These are phyloP conservation scores for Phaeophleospora eucalypticola DNA, from an alignment of 2,329 filamentous ascomycete genomes.

Conservation along the genomic window DNA sequence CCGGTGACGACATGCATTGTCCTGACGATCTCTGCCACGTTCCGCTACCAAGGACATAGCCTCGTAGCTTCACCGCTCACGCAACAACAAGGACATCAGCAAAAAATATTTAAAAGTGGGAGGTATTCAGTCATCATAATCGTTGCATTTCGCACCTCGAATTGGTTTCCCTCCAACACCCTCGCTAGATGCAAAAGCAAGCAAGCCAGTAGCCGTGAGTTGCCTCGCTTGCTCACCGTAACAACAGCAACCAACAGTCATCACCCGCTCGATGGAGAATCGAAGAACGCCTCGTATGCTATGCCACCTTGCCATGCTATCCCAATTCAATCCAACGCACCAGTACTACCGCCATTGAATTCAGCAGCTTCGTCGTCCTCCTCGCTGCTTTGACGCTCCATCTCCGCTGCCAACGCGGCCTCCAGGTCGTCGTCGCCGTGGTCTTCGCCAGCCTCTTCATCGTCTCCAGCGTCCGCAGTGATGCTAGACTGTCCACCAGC, in stretches of 20 bases:
- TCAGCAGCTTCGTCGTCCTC: conserved; percentile 30
- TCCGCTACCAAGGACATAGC: too few species aligned
- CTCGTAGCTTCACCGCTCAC: background rate
- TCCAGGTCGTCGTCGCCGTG: conserved; percentile 51
- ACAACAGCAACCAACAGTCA: background rate
- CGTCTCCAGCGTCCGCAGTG: background rate
- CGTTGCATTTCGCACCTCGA: background rate
- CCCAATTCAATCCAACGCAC: background rate
- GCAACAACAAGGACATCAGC: background rate
- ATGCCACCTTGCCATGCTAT: background rate
- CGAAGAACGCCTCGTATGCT: background rate
- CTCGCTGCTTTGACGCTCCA: conserved; percentile 34
- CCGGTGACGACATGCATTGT: background rate
- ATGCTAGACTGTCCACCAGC: conserved; percentile 4
- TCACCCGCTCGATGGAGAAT: too few species aligned
- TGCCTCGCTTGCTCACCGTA: background rate
- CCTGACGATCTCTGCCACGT: background rate
- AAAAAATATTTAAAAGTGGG: background rate
- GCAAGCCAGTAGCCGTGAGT: background rate
- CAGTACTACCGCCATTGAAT: conserved; percentile 3
- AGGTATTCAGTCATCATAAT: background rate
- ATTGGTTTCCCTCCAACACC: background rate
- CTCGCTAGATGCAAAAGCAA: background rate
- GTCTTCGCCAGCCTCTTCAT: conserved; percentile 9
- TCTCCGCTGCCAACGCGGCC: conserved; percentile 48